Evolutionary conservation across 768 basidiomycete species (phyloP).

Genomic region (Boletus rufocinnamomeus): DNA sequence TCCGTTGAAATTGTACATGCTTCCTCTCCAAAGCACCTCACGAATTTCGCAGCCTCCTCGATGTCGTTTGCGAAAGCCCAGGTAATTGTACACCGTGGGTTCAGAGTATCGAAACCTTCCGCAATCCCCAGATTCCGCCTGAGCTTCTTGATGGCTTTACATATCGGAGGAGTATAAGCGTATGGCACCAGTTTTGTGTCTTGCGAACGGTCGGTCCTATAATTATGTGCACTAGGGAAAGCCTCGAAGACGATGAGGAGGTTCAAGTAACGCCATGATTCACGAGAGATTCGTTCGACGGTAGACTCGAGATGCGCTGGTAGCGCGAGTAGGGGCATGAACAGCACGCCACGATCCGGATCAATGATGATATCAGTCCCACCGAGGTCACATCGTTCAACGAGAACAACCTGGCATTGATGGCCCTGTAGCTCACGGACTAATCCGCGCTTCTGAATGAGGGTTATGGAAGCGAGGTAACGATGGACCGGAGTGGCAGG

Average conservation of each 20-base stretch:
- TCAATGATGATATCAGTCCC: slow-evolving; percentile 71
- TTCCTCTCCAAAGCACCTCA: slow-evolving; percentile 59
- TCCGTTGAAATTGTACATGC: slow-evolving; percentile 49
- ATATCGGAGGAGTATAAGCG: slow-evolving; percentile 64
- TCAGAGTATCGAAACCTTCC: slow-evolving; percentile 58
- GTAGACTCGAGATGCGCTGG: slow-evolving; percentile 51
- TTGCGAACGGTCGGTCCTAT: slow-evolving; percentile 18
- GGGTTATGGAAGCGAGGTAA: slow-evolving; percentile 68
- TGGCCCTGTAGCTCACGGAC: slow-evolving; percentile 50
- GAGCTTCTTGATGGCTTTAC: slow-evolving; percentile 71
- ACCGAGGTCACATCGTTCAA: slow-evolving; percentile 62
- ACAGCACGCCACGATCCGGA: slow-evolving; percentile 57
- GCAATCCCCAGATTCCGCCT: slow-evolving; percentile 61
- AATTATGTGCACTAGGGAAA: slow-evolving; percentile 52
- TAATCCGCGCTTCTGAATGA: slow-evolving; percentile 68
- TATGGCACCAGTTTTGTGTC: slow-evolving; percentile 25
- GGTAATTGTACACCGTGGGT: slow-evolving; percentile 42
- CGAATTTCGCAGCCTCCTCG: slow-evolving; percentile 55
- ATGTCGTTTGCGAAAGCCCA: slow-evolving; percentile 66
- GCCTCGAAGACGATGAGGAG: slow-evolving; percentile 69
- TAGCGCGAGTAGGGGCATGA: slow-evolving; percentile 47
- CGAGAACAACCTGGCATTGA: slow-evolving; percentile 52
- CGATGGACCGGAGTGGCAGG: slow-evolving; percentile 47
- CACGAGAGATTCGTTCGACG: slow-evolving; percentile 43
- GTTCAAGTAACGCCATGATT: slow-evolving; percentile 63